These are phyloP conservation scores for Eragrostis nindensis DNA, from an alignment of 176 grass and related monocot genomes.

Conservation along the genomic window DNA sequence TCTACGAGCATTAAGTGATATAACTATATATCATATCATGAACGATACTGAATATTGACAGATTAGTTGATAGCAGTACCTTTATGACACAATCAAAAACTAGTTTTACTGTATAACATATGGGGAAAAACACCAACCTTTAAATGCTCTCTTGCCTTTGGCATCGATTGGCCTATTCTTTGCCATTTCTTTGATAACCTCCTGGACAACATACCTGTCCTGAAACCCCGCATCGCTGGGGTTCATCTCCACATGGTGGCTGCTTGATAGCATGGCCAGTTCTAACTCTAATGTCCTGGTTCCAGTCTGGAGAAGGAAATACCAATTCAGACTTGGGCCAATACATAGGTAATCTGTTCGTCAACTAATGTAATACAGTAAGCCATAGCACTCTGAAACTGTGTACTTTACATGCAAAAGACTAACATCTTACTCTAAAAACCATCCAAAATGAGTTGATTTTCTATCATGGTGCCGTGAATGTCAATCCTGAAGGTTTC, in stretches of 20 bases:
- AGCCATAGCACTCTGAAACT: background rate
- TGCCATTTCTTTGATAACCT: constrained; percentile 99
- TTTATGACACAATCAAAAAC: constrained; percentile 6
- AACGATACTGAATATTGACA: background rate
- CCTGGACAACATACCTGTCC: constrained; percentile 97
- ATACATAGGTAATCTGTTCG: background rate
- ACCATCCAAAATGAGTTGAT: background rate
- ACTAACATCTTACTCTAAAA: background rate
- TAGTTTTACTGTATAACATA: background rate
- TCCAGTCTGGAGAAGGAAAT: constrained; percentile 65
- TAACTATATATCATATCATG: background rate
- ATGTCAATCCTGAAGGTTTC: background rate
- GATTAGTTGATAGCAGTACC: background rate
- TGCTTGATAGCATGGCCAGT: constrained; percentile 73
- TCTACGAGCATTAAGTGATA: background rate
- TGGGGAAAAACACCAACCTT: constrained; percentile 55
- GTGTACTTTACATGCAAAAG: background rate
- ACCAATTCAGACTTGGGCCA: background rate
- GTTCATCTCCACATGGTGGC: constrained; percentile 92
- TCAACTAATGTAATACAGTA: background rate
- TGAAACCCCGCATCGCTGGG: constrained; percentile 98
- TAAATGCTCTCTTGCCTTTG: constrained; percentile 91
- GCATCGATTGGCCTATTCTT: constrained; percentile 90
- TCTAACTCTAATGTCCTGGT: constrained; percentile 85
- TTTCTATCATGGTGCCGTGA: background rate